Percentiles rank a stretch among this genome's conserved stretches.
phyloP scores from a whole-genome alignment of 2,329 filamentous ascomycete genomes.

The Chalara sp. region DNA sequence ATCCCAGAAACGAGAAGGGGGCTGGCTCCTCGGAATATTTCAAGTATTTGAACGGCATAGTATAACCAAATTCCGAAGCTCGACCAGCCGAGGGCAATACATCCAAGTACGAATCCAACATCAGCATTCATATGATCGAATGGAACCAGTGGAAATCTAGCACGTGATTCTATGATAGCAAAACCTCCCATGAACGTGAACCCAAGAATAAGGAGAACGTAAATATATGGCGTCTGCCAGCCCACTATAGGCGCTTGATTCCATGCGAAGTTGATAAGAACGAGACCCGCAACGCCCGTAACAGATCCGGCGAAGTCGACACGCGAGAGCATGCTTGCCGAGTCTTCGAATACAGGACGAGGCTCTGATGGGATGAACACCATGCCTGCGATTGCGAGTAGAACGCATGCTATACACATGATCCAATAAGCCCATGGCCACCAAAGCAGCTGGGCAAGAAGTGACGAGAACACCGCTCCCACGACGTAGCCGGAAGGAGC shows the following conservation, averaged over 20 bases:
- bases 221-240: slow-evolving; percentile 20
- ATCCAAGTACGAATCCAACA: slow-evolving; percentile 38
- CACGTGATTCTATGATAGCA: slow-evolving; percentile 41
- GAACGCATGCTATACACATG: slow-evolving; percentile 32
- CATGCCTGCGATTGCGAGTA: slow-evolving; percentile 28
- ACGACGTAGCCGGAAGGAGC: slow-evolving; percentile 40
- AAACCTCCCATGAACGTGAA: slow-evolving; percentile 47
- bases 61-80: slow-evolving; percentile 24
- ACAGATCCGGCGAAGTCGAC: slow-evolving; percentile 38
- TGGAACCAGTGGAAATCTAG: slow-evolving; percentile 49
- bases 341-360: slow-evolving; percentile 23
- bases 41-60: slow-evolving; percentile 19
- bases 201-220: slow-evolving; percentile 48
- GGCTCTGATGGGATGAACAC: slow-evolving; percentile 33
- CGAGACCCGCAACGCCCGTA: slow-evolving; percentile 40
- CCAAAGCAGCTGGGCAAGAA: slow-evolving; percentile 35
- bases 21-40: slow-evolving; percentile 19
- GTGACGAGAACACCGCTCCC: slow-evolving; percentile 33
- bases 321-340: slow-evolving; percentile 17
- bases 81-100: slow-evolving; percentile 21
- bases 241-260: slow-evolving; percentile 30
- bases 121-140: slow-evolving; percentile 42
- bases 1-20: slow-evolving; percentile 27
- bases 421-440: slow-evolving; percentile 47
- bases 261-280: slow-evolving; percentile 50